phyloP scores from a whole-genome alignment of 805 yeast species.

The Pichia nakasei region DNA sequence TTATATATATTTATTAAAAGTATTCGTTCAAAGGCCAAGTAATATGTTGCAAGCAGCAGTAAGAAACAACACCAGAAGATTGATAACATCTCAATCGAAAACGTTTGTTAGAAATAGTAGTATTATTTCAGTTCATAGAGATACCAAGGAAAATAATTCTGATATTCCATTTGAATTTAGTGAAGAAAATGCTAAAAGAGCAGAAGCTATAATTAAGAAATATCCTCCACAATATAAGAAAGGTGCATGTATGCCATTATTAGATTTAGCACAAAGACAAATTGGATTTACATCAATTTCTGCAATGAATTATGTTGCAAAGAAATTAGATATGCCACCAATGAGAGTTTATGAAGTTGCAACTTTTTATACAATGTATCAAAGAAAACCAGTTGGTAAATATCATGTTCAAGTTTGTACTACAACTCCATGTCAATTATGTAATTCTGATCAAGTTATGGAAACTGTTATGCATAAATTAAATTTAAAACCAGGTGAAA shows the following conservation, averaged over 20 bases:
- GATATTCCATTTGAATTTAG: slow-evolving; percentile 65
- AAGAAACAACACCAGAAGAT: slow-evolving; percentile 6
- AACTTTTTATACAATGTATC: slow-evolving; percentile 86
- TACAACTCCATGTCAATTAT: slow-evolving; percentile 81
- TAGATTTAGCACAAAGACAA: slow-evolving; percentile 84
- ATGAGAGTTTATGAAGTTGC: slow-evolving; percentile 94
- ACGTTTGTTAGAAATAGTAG: slow-evolving; percentile 20
- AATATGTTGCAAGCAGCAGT: slow-evolving; percentile 1
- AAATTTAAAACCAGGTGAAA: slow-evolving; percentile 65
- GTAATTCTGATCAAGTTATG: slow-evolving; percentile 76
- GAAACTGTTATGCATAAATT: slow-evolving; percentile 55
- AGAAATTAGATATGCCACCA: slow-evolving; percentile 79
- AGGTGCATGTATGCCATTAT: slow-evolving; percentile 80
- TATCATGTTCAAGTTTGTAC: slow-evolving; percentile 80
- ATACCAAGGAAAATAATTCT: slow-evolving; percentile 58
- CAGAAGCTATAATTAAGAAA: slow-evolving; percentile 65
- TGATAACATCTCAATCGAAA: background rate
- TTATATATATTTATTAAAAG: too few relatives aligned
- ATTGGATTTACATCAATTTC: slow-evolving; percentile 77
- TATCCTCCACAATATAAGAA: slow-evolving; percentile 84
- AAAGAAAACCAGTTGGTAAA: slow-evolving; percentile 79
- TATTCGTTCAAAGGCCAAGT: too few relatives aligned
- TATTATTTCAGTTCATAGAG: slow-evolving; percentile 57
- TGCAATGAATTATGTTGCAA: slow-evolving; percentile 86
- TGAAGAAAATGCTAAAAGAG: slow-evolving; percentile 53